A percentile compares a stretch with the other conserved stretches of the same genome.
Conservation (phyloP, 2,329 filamentous ascomycete genomes). For the Phialophora chinensis region DNA sequence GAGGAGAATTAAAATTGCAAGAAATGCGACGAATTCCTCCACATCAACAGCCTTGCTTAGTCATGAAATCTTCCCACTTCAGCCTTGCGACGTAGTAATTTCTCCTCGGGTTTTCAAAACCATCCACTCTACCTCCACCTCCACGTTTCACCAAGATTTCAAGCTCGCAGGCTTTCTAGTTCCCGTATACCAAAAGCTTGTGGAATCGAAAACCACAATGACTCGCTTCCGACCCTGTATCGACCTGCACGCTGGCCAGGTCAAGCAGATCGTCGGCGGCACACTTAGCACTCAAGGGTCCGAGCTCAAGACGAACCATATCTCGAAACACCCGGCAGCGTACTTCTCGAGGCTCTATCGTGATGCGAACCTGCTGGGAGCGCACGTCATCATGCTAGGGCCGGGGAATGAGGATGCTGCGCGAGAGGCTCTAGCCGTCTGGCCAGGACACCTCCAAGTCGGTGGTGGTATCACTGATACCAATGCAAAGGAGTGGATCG, state of each 20-base stretch:
- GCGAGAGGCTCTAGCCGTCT: slow-evolving; percentile 74
- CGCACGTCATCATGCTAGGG: slow-evolving; percentile 96
- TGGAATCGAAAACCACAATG: slow-evolving; percentile 59
- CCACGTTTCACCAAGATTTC: slow-evolving; percentile 3
- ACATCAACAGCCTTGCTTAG: slow-evolving; percentile 1
- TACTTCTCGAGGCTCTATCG: slow-evolving; percentile 85
- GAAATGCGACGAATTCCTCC: not conserved
- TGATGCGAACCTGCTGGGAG: slow-evolving; percentile 73
- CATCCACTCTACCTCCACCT: not conserved
- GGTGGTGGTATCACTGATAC: slow-evolving; percentile 89
- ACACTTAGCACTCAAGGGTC: slow-evolving; percentile 73
- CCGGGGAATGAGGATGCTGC: slow-evolving; percentile 84
- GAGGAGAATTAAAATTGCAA: not conserved
- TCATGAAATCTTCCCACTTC: not conserved
- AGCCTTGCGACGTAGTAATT: not conserved
- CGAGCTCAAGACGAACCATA: slow-evolving; percentile 86
- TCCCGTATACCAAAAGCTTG: not conserved
- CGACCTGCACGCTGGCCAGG: slow-evolving; percentile 93
- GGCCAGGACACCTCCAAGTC: slow-evolving; percentile 82
- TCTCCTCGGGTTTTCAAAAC: not conserved
- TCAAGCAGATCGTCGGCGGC: slow-evolving; percentile 98
- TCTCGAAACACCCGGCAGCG: slow-evolving; percentile 79
- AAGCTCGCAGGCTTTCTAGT: not conserved
- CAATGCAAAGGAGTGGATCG: slow-evolving; percentile 87
- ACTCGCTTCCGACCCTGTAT: slow-evolving; percentile 96